phyloP scores from a whole-genome alignment of 2,329 filamentous ascomycete genomes.

The Pezizomycotina sp. region DNA sequence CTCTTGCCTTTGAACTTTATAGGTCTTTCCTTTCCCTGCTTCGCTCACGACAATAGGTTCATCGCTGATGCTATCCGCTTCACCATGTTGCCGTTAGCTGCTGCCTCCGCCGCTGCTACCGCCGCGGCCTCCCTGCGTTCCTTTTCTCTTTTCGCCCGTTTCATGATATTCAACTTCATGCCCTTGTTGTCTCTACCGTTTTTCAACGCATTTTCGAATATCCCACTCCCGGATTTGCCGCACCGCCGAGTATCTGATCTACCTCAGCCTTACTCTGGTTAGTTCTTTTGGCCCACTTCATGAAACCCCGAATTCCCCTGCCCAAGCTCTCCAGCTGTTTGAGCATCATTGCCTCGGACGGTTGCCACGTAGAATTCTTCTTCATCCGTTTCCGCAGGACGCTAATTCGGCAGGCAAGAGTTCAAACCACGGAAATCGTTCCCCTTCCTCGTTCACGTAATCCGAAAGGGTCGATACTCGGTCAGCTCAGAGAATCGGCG shows the following conservation, averaged over 20 bases:
- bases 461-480: constrained; percentile 14
- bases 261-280: constrained; percentile 11
- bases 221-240: constrained; percentile 5
- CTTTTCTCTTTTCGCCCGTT: constrained; percentile 34
- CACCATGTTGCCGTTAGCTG: neutral
- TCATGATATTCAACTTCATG: constrained; percentile 63
- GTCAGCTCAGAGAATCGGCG: constrained; percentile 5
- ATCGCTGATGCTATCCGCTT: too few relatives aligned
- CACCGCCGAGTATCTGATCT: constrained; percentile 11
- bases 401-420: constrained; percentile 37
- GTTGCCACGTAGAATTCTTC: constrained; percentile 75
- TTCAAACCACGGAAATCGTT: constrained; percentile 26
- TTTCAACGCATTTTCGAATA: constrained; percentile 12
- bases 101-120: constrained; percentile 10
- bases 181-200: constrained; percentile 44
- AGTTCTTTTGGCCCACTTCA: constrained; percentile 18
- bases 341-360: constrained; percentile 72
- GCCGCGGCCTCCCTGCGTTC: constrained; percentile 15
- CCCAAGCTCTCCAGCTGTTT: constrained; percentile 57
- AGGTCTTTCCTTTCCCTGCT: too few relatives aligned
- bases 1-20: too few relatives aligned
- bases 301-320: constrained; percentile 36
- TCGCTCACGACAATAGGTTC: too few relatives aligned
- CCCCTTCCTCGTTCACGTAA: constrained; percentile 27
- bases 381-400: constrained; percentile 72